Conservation (phyloP, 2,329 filamentous ascomycete species). For the Aspergillus intermedius region DNA sequence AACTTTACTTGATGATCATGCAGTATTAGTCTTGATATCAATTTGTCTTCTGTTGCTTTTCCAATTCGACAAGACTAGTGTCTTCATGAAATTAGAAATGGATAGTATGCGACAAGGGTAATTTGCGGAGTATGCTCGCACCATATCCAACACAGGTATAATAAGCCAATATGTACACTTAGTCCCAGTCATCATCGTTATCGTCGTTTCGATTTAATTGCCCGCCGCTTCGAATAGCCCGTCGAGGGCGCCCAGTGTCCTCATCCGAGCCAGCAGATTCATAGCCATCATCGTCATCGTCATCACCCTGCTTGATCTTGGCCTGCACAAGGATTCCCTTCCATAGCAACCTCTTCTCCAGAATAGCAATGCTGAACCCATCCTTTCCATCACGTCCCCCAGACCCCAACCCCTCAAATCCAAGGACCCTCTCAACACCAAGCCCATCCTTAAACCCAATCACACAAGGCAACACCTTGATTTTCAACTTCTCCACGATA, state of each 20-base stretch:
- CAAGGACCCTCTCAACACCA: slow-evolving; percentile 39
- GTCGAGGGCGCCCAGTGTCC: slow-evolving; percentile 11
- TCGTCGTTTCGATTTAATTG: slow-evolving; percentile 15
- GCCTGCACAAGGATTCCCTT: slow-evolving; percentile 33
- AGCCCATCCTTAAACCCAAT: slow-evolving; percentile 44
- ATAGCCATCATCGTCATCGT: slow-evolving; percentile 18
- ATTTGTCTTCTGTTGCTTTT: slow-evolving; percentile 1
- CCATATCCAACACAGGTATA: neutral
- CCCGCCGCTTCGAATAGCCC: slow-evolving; percentile 28
- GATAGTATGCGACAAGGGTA: neutral
- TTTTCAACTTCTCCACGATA: slow-evolving; percentile 41
- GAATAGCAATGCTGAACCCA: slow-evolving; percentile 32
- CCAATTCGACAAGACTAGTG: slow-evolving; percentile 2
- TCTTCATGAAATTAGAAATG: slow-evolving; percentile 1
- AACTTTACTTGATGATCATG: slow-evolving; percentile 27
- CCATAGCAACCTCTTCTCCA: slow-evolving; percentile 38
- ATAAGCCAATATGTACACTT: neutral
- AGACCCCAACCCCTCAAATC: slow-evolving; percentile 42
- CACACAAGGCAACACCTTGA: slow-evolving; percentile 43
- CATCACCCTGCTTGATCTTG: slow-evolving; percentile 22
- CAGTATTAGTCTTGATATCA: slow-evolving; percentile 19
- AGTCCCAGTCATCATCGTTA: slow-evolving; percentile 27
- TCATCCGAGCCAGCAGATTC: slow-evolving; percentile 19
- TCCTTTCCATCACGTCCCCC: slow-evolving; percentile 33
- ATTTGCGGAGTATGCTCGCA: too few relatives aligned